Percentiles rank a stretch among this genome's conserved stretches.
phyloP scores from a whole-genome alignment of 2,329 filamentous ascomycete genomes.

The Chrysoporthe cubensis region DNA sequence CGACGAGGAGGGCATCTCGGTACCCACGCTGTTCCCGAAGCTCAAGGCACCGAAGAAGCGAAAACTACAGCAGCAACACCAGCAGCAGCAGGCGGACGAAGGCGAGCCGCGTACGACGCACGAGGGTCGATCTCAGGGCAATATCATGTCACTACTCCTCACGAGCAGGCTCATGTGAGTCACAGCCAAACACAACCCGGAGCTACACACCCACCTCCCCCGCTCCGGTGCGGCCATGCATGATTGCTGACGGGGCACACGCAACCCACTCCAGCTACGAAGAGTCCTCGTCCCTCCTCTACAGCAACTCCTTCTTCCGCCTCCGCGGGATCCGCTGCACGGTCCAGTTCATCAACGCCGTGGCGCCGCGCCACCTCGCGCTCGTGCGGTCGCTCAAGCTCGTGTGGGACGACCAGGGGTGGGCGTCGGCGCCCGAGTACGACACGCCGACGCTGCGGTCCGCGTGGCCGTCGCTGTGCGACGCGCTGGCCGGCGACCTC shows the following conservation, averaged over 20 bases:
- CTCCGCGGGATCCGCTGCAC: conserved; percentile 28
- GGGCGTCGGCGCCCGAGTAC: conserved; percentile 21
- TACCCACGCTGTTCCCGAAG: conserved; percentile 27
- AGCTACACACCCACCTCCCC: too few species aligned
- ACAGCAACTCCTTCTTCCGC: conserved; percentile 29
- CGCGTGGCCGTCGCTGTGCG: conserved; percentile 27
- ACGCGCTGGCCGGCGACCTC: conserved; percentile 22
- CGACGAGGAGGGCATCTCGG: conserved; percentile 25
- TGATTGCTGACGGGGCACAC: background rate
- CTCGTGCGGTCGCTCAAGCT: conserved; percentile 28
- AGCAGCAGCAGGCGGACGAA: conserved; percentile 6
- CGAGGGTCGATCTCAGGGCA: conserved; percentile 11
- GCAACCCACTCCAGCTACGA: conserved; percentile 14
- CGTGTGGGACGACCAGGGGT: conserved; percentile 29
- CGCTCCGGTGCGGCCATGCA: too few species aligned
- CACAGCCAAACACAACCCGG: background rate
- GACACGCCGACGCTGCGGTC: conserved; percentile 24
- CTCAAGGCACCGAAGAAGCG: conserved; percentile 16
- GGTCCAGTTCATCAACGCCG: conserved; percentile 26
- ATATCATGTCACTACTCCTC: conserved; percentile 26
- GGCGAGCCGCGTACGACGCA: background rate
- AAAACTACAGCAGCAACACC: background rate
- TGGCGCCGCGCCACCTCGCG: conserved; percentile 21
- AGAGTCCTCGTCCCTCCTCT: conserved; percentile 24
- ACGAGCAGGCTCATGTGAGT: conserved; percentile 26